Conservation (phyloP, 257 asterid species). For the Osmanthus fragrans region DNA sequence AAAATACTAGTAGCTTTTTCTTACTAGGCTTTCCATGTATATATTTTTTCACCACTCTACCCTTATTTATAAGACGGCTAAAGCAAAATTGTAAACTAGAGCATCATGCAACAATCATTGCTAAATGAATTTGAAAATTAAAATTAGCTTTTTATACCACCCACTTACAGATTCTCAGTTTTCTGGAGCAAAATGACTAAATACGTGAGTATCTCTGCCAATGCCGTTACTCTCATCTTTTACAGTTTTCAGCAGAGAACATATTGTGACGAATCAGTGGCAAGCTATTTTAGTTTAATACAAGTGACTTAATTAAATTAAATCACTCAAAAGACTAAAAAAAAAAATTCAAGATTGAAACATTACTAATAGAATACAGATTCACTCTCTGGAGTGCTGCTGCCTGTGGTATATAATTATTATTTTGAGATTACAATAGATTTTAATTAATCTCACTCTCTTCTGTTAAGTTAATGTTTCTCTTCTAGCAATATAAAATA, state of each 20-base stretch:
- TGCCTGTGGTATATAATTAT: not conserved
- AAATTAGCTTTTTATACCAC: not conserved
- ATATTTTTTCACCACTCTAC: not conserved
- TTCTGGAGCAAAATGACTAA: not conserved
- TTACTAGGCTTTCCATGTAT: not conserved
- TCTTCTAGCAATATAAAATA: not conserved
- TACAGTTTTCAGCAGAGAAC: not conserved
- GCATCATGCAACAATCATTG: not conserved
- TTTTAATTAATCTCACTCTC: not conserved
- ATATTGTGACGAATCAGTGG: not conserved
- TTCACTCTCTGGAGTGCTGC: not conserved
- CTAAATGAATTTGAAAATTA: not conserved
- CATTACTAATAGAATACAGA: not conserved
- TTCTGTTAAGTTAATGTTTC: not conserved
- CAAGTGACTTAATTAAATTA: not conserved
- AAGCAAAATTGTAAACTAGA: not conserved
- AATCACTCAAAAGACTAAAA: not conserved
- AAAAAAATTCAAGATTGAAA: not conserved
- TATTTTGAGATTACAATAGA: not conserved
- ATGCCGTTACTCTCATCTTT: not conserved
- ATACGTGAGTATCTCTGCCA: not conserved
- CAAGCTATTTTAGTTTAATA: not conserved
- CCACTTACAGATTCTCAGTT: not conserved
- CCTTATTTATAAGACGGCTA: not conserved
- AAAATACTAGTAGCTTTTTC: not conserved